phyloP scores from a whole-genome alignment of 1,284 basidiomycete species.

The Hemileia vastatrix region DNA sequence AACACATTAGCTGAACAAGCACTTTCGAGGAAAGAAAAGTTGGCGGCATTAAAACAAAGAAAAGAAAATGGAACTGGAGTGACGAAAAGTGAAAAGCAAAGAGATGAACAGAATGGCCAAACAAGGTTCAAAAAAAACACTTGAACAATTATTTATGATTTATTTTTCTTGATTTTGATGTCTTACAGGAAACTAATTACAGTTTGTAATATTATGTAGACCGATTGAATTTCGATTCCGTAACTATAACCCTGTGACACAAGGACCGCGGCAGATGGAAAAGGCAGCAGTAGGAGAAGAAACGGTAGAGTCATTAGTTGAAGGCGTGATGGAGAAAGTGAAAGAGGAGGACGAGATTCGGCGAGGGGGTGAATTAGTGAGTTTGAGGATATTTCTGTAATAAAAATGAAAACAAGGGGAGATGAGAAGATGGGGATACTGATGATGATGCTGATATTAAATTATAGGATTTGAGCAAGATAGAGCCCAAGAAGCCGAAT shows the following conservation, averaged over 20 bases:
- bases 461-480: slow-evolving; percentile 14
- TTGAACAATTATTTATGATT: neutral
- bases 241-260: slow-evolving; percentile 17
- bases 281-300: neutral
- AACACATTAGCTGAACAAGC: slow-evolving; percentile 14
- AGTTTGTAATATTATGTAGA: no score
- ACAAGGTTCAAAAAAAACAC: neutral
- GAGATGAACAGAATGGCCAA: neutral
- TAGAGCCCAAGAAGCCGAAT: slow-evolving; percentile 22
- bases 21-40: slow-evolving; percentile 15
- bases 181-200: slow-evolving; percentile 12
- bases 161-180: neutral
- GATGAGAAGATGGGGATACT: neutral
- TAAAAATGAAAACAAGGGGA: neutral
- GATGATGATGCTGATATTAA: neutral
- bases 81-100: neutral
- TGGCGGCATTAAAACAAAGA: slow-evolving; percentile 1
- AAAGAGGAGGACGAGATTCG: slow-evolving; percentile 3
- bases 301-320: slow-evolving; percentile 17
- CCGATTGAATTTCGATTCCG: slow-evolving; percentile 19
- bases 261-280: slow-evolving; percentile 12
- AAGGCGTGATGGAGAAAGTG: slow-evolving; percentile 19
- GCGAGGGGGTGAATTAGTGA: slow-evolving; percentile 15
- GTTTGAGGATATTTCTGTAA: neutral
- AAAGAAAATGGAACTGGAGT: neutral